A percentile compares a stretch with the other conserved stretches of the same genome.
Evolutionary conservation across 1,284 basidiomycete species (phyloP).

Genomic region (Afroboletus lepidellus): DNA sequence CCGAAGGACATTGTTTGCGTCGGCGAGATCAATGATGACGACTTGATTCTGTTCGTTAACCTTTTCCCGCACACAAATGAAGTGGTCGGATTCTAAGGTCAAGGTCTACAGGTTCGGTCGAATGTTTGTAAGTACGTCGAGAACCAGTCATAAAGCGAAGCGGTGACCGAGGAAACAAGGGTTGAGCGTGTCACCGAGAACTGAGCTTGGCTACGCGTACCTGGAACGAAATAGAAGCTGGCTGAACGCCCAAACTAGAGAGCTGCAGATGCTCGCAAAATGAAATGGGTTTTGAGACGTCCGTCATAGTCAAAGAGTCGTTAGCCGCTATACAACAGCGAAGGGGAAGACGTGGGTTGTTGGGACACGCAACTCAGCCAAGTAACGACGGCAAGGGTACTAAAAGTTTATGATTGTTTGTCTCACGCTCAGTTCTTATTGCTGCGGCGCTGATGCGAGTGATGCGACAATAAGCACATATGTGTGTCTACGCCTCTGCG

Average conservation of each 20-base stretch:
- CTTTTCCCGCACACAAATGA: slow-evolving; percentile 92
- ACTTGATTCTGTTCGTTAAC: slow-evolving; percentile 92
- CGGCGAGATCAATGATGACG: slow-evolving; percentile 93
- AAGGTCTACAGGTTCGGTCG: slow-evolving; percentile 55
- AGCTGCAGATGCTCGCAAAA: slow-evolving; percentile 91
- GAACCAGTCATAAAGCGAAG: slow-evolving; percentile 9
- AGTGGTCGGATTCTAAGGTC: slow-evolving; percentile 96
- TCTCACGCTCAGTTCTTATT: slow-evolving; percentile 15
- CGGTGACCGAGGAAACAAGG: slow-evolving; percentile 17
- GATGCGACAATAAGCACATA: neutral
- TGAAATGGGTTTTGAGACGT: slow-evolving; percentile 69
- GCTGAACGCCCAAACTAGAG: slow-evolving; percentile 94
- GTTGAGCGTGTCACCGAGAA: slow-evolving; percentile 30
- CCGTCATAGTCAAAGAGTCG: slow-evolving; percentile 37
- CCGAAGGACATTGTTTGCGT: slow-evolving; percentile 95
- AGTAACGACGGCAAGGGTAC: slow-evolving; percentile 18
- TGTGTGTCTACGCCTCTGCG: slow-evolving; percentile 47
- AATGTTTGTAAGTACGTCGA: neutral
- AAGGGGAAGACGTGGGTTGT: slow-evolving; percentile 26
- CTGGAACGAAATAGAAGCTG: slow-evolving; percentile 97
- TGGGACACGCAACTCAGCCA: slow-evolving; percentile 12
- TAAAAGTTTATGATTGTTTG: slow-evolving; percentile 34
- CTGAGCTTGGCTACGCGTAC: slow-evolving; percentile 46
- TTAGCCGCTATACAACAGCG: slow-evolving; percentile 15
- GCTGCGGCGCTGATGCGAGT: neutral